A percentile compares a stretch with the other conserved stretches of the same genome.
phyloP scores from a whole-genome alignment of 805 yeast species.

The Saturnispora gosingensis region DNA sequence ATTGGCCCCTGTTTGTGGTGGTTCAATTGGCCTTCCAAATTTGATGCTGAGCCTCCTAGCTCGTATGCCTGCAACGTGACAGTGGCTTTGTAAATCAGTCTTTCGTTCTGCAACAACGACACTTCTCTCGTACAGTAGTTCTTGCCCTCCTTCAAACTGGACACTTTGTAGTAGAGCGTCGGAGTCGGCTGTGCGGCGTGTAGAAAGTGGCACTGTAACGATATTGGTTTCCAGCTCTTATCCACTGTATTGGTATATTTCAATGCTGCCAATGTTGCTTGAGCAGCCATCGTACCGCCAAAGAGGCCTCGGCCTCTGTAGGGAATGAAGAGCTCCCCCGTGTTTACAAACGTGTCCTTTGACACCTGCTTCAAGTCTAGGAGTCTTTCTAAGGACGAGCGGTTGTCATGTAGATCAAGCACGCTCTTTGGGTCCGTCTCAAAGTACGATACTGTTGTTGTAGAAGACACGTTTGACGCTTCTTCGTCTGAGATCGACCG shows the following conservation, averaged over 20 bases:
- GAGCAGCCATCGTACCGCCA: constrained; percentile 65
- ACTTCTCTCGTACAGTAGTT: constrained; percentile 46
- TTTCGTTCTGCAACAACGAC: constrained; percentile 43
- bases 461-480: not conserved
- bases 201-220: constrained; percentile 56
- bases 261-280: constrained; percentile 52
- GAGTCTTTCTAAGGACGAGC: constrained; percentile 17
- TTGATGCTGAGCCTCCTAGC: constrained; percentile 27
- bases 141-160: constrained; percentile 41
- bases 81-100: constrained; percentile 42
- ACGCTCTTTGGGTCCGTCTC: not conserved
- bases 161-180: constrained; percentile 47
- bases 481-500: not conserved
- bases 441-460: not conserved
- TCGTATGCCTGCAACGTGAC: constrained; percentile 34
- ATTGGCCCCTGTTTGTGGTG: constrained; percentile 24
- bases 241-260: constrained; percentile 33
- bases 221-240: constrained; percentile 40
- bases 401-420: not conserved
- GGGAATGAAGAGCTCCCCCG: constrained; percentile 30
- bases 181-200: constrained; percentile 39
- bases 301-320: constrained; percentile 56
- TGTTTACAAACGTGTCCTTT: constrained; percentile 18
- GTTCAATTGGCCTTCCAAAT: constrained; percentile 22
- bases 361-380: constrained; percentile 18